Evolutionary conservation across 345 rosid species (phyloP).

Genomic region (Streptanthus diversifolius): DNA sequence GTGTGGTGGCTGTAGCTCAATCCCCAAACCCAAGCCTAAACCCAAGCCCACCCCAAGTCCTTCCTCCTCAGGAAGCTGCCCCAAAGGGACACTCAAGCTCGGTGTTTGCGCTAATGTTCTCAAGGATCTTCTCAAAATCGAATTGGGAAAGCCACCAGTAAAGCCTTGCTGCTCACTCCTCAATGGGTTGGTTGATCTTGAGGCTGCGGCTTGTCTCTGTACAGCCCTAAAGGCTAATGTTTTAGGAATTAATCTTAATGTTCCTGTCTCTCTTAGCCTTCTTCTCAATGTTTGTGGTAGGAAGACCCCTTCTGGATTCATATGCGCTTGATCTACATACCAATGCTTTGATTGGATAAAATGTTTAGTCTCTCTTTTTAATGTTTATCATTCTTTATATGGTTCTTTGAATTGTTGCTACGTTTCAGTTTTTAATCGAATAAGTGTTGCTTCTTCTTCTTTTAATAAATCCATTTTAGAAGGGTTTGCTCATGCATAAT

Average conservation of each 20-base stretch:
- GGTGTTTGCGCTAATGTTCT: constrained; percentile 51
- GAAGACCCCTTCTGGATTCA: constrained; percentile 38
- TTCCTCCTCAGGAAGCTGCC: constrained; percentile 33
- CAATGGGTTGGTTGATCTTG: constrained; percentile 47
- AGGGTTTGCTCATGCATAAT: neutral
- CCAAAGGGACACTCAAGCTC: constrained; percentile 48
- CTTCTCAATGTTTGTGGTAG: constrained; percentile 53
- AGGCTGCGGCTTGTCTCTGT: constrained; percentile 69
- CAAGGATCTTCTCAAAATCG: constrained; percentile 33
- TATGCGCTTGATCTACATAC: constrained; percentile 3
- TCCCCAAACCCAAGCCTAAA: constrained; percentile 19
- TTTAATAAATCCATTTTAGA: neutral
- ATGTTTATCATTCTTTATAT: neutral
- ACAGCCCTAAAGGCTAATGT: constrained; percentile 57
- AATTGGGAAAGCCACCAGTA: constrained; percentile 41
- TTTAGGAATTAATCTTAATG: constrained; percentile 44
- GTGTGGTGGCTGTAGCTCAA: constrained; percentile 13
- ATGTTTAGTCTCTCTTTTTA: neutral
- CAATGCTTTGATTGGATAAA: neutral
- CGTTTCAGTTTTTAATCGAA: neutral
- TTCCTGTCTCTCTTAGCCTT: constrained; percentile 53
- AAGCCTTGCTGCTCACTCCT: constrained; percentile 53
- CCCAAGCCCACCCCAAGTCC: constrained; percentile 11
- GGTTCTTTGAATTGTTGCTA: neutral
- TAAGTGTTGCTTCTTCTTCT: neutral